A percentile compares a stretch with the other conserved stretches of the same genome.
phyloP scores from a whole-genome alignment of 2,329 filamentous ascomycete species.

The Trichoderma endophyticum region DNA sequence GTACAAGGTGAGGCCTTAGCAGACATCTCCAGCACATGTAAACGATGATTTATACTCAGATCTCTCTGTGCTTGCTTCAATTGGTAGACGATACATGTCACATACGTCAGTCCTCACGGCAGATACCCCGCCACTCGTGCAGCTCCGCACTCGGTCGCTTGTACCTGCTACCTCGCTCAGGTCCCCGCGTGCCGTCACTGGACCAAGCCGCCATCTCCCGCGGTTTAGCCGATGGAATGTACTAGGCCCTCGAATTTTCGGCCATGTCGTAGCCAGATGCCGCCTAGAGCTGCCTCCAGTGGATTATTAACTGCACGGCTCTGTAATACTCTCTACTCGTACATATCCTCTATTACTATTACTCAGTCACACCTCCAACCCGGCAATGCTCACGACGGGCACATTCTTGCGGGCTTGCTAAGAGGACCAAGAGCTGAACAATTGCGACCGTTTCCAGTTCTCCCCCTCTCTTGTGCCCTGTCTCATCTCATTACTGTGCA shows the following conservation, averaged over 20 bases:
- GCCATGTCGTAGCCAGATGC: constrained; percentile 31
- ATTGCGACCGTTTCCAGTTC: not conserved
- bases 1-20: not conserved
- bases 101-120: not conserved
- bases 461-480: not conserved
- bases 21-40: not conserved
- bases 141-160: not conserved
- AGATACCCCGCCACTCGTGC: not conserved
- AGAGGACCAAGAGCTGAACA: not conserved
- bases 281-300: constrained; percentile 22
- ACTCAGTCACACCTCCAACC: constrained; percentile 26
- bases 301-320: constrained; percentile 11
- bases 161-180: not conserved
- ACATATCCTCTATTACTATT: not conserved
- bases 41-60: not conserved
- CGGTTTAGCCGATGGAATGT: constrained; percentile 33
- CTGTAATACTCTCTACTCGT: not conserved
- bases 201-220: constrained; percentile 2
- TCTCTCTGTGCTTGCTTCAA: not conserved
- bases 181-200: not conserved
- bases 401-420: constrained; percentile 17
- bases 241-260: constrained; percentile 29
- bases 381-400: constrained; percentile 31
- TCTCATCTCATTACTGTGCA: not conserved
- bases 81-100: not conserved